These are phyloP conservation scores for Buxus sempervirens DNA, from an alignment of 164 flowering plant genomes.

Conservation along the genomic window DNA sequence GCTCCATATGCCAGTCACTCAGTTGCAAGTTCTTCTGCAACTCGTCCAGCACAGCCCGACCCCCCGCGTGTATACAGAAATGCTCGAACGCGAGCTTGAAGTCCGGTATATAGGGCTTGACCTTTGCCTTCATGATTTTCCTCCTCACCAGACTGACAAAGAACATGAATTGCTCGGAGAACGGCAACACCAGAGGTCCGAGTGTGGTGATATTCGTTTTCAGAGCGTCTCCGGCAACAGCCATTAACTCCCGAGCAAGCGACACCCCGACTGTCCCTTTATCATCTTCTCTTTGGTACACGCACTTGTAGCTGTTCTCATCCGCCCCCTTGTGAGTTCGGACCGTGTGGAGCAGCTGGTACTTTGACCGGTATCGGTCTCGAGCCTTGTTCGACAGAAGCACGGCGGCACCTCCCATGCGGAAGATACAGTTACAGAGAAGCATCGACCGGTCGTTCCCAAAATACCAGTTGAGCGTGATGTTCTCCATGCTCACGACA, in stretches of 20 bases:
- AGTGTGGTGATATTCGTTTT: conserved; percentile 79
- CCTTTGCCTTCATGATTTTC: conserved; percentile 46
- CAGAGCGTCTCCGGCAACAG: conserved; percentile 81
- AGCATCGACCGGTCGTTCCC: conserved; percentile 86
- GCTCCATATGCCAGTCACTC: conserved; percentile 82
- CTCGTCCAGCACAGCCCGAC: conserved; percentile 77
- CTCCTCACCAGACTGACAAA: conserved; percentile 46
- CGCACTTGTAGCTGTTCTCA: conserved; percentile 63
- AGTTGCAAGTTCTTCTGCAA: conserved; percentile 68
- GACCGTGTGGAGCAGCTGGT: conserved; percentile 65
- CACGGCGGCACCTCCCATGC: conserved; percentile 93
- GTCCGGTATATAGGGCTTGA: conserved; percentile 82
- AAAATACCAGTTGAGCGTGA: conserved; percentile 76
- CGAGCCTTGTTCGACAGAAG: conserved; percentile 55
- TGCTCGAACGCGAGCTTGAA: conserved; percentile 63
- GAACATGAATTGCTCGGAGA: conserved; percentile 70
- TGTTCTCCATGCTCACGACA: conserved; percentile 80
- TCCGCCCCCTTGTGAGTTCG: conserved; percentile 80
- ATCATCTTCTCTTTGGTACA: conserved; percentile 73
- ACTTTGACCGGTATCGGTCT: conserved; percentile 58
- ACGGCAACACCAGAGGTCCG: conserved; percentile 72
- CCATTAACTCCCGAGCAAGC: conserved; percentile 71
- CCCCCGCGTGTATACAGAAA: conserved; percentile 83
- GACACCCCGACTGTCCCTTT: conserved; percentile 65
- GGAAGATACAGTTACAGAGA: conserved; percentile 77